Conservation (phyloP, 2,329 filamentous ascomycete genomes). For the Cercospora brassicicola region DNA sequence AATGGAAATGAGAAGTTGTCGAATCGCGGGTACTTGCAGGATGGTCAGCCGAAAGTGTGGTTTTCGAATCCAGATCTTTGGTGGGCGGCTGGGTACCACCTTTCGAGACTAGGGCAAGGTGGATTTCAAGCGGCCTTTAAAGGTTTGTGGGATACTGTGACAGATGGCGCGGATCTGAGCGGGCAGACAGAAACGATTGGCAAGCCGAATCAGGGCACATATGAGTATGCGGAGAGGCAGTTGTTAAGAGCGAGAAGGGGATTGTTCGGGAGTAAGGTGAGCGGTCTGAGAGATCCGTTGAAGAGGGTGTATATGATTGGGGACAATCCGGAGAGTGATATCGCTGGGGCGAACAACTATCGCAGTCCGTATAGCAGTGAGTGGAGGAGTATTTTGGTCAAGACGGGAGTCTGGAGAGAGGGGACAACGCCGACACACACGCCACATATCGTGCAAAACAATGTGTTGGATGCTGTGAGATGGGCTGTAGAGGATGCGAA, state of each 20-base stretch:
- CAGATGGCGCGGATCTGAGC: slow-evolving; percentile 55
- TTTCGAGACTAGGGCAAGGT: slow-evolving; percentile 86
- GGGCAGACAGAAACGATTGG: slow-evolving; percentile 64
- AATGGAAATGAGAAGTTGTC: slow-evolving; percentile 67
- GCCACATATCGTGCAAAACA: slow-evolving; percentile 67
- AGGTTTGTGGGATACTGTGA: slow-evolving; percentile 75
- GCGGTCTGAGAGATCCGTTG: slow-evolving; percentile 49
- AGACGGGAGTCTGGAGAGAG: slow-evolving; percentile 72
- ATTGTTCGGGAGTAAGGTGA: slow-evolving; percentile 43
- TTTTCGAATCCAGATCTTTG: slow-evolving; percentile 89
- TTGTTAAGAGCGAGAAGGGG: slow-evolving; percentile 61
- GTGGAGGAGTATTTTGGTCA: slow-evolving; percentile 76
- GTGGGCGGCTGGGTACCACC: slow-evolving; percentile 82
- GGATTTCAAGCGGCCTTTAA: slow-evolving; percentile 80
- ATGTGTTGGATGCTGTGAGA: slow-evolving; percentile 73
- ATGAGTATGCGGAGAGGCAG: slow-evolving; percentile 77
- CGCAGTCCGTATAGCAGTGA: slow-evolving; percentile 64
- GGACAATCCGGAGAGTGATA: slow-evolving; percentile 72
- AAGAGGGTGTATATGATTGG: slow-evolving; percentile 90
- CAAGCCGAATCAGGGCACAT: slow-evolving; percentile 77
- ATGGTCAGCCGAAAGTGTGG: slow-evolving; percentile 76
- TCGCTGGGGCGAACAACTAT: slow-evolving; percentile 80
- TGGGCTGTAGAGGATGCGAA: slow-evolving; percentile 66
- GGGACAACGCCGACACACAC: slow-evolving; percentile 57
- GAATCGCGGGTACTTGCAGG: slow-evolving; percentile 77